These are phyloP conservation scores for Nymphaea colorata DNA, from an alignment of 164 flowering plant species.

Conservation along the genomic window DNA sequence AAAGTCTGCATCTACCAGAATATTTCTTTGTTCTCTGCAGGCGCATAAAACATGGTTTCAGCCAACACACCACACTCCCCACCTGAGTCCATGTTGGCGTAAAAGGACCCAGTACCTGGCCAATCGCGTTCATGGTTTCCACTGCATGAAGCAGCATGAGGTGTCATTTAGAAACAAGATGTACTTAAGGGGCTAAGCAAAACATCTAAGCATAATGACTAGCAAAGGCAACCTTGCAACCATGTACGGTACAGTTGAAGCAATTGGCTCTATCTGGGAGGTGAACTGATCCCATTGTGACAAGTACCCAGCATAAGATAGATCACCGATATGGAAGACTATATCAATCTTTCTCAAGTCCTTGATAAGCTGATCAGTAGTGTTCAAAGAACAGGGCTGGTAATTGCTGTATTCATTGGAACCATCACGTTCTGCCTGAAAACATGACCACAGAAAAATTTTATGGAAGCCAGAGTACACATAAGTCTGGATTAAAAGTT, in stretches of 20 bases:
- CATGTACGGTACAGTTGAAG: conserved; percentile 37
- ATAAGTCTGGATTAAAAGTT: too few species aligned
- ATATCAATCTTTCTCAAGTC: conserved; percentile 28
- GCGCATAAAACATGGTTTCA: conserved; percentile 32
- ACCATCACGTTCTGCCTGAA: conserved; percentile 30
- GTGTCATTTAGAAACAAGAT: not conserved
- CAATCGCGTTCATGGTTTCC: conserved; percentile 41
- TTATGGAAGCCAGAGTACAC: not conserved
- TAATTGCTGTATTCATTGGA: conserved; percentile 25
- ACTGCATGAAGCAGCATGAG: conserved; percentile 11
- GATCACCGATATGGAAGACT: conserved; percentile 35
- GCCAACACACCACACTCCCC: conserved; percentile 40
- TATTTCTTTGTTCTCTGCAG: conserved; percentile 31
- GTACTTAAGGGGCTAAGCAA: not conserved
- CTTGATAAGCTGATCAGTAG: conserved; percentile 21
- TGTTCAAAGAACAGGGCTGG: conserved; percentile 35
- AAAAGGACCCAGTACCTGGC: conserved; percentile 40
- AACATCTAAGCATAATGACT: not conserved
- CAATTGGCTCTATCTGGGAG: conserved; percentile 35
- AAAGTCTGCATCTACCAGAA: conserved; percentile 18
- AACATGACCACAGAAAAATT: not conserved
- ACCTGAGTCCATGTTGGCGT: conserved; percentile 29
- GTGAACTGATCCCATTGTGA: conserved; percentile 49
- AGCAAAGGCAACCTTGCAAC: conserved; percentile 20
- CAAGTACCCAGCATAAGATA: conserved; percentile 34